Base-by-base conservation (phyloP, 2,329 filamentous ascomycete genomes). In the Endoconidiophora laricicola region DNA sequence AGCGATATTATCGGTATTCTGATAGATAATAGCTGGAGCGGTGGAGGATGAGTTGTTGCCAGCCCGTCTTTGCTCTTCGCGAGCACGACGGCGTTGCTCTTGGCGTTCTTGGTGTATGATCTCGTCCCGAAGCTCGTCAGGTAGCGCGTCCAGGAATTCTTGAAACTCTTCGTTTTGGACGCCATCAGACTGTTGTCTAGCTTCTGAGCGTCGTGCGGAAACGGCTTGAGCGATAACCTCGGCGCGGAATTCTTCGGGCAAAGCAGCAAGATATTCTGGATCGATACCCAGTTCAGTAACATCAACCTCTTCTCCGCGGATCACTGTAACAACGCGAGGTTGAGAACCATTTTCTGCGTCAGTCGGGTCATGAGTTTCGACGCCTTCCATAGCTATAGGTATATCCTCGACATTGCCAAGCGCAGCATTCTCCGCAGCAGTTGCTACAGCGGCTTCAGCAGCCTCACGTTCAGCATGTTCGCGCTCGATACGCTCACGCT, bases 221-320 rank as follows among this genome's bases (percentile, higher is more conserved):
- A 94, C 76, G 53, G 94, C 87, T 55, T 88, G 81, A 62, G 93
- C 86, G 56, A 98, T 85, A 45, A 98, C 91, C 62, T 98, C 91
- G 63, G 96, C 90, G 43, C 91, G 77, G 60, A 96, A 80, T 54
- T 98, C 93, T 58, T 98, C 91, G 0, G 91, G 91, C n/a, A 98
- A 69, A n/a, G 90, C 93, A 53, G 91, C 86, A 5, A 98, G 76
- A 64, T 95, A 98, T 51, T 94, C 88, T 14, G 83, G 77, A 61
- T 98, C 91, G 58, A 98, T 96, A 45, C 90, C 88, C 54, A 98
- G 73, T 54, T 86, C 85, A 0, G 91, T 98, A 45, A 98, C 91
- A 62, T 98, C 91, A 48, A 94, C 77, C 58, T 91, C 80, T 55
- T 84, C 83, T 23, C 88, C 90, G 54, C 88, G 73, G 49, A 98